Conservation (phyloP, 2,329 filamentous ascomycete species). For the Lecanicillium sp. region DNA sequence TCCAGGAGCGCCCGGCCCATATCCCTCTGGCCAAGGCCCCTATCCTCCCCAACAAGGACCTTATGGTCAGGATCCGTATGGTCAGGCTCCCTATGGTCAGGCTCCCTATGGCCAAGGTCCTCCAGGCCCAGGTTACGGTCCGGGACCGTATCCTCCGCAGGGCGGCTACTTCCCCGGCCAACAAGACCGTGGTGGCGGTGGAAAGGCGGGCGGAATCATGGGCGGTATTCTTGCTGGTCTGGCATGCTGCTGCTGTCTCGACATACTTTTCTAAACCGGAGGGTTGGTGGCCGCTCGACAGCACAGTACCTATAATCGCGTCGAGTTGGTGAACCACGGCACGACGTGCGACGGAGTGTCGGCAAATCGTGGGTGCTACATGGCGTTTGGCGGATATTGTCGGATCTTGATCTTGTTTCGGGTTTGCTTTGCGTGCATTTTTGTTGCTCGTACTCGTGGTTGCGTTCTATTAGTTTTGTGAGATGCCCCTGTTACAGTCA, state of each 20-base stretch:
- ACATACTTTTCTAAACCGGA: slow-evolving; percentile 41
- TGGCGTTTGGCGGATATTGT: no score
- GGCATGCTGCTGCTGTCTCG: slow-evolving; percentile 51
- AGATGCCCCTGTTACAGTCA: no score
- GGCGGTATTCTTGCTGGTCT: slow-evolving; percentile 36
- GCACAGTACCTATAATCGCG: no score
- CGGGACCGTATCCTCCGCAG: slow-evolving; percentile 18
- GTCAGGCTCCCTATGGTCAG: not conserved
- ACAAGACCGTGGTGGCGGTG: slow-evolving; percentile 19
- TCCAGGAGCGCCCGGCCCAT: slow-evolving; percentile 17
- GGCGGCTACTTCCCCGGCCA: slow-evolving; percentile 29
- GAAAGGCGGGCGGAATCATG: slow-evolving; percentile 7
- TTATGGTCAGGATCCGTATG: not conserved
- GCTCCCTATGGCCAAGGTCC: not conserved
- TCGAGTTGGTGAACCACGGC: no score
- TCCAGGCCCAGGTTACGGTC: slow-evolving; percentile 2
- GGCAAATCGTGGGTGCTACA: no score
- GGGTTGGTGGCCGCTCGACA: no score
- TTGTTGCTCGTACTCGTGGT: no score
- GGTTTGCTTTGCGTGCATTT: no score
- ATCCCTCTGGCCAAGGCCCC: slow-evolving; percentile 24
- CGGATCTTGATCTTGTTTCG: no score
- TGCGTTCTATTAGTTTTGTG: no score
- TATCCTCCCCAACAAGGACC: slow-evolving; percentile 16
- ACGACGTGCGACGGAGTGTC: no score